phyloP scores from a whole-genome alignment of 2,329 filamentous ascomycete species.

The Fusarium coffeatum region DNA sequence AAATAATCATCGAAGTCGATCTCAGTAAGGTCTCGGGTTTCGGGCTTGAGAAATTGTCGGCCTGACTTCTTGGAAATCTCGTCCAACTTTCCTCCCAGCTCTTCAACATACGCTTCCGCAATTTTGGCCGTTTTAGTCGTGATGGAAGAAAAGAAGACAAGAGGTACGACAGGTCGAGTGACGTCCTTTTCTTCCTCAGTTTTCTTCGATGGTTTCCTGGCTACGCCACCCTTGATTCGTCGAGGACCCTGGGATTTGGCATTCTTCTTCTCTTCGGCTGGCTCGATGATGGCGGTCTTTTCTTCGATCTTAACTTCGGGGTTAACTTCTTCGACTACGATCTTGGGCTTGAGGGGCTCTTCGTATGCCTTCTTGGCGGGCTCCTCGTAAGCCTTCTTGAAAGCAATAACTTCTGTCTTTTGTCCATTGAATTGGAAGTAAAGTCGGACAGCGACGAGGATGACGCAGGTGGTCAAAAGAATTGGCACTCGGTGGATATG shows the following conservation, averaged over 20 bases:
- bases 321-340: slow-evolving; percentile 6
- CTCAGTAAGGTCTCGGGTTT: slow-evolving; percentile 82
- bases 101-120: slow-evolving; percentile 71
- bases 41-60: slow-evolving; percentile 64
- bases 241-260: slow-evolving; percentile 57
- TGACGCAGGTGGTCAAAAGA: slow-evolving; percentile 53
- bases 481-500: slow-evolving; percentile 60
- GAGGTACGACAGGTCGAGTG: slow-evolving; percentile 69
- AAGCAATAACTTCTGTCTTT: slow-evolving; percentile 51
- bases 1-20: slow-evolving; percentile 96
- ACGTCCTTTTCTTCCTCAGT: slow-evolving; percentile 47
- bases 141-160: slow-evolving; percentile 91
- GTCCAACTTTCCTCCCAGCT: slow-evolving; percentile 64
- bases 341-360: slow-evolving; percentile 16
- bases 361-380: slow-evolving; percentile 1
- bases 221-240: slow-evolving; percentile 60
- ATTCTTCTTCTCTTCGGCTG: slow-evolving; percentile 45
- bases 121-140: slow-evolving; percentile 84
- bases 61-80: slow-evolving; percentile 56
- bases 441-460: slow-evolving; percentile 55
- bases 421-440: slow-evolving; percentile 56
- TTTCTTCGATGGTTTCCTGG: slow-evolving; percentile 48
- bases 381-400: slow-evolving; percentile 53
- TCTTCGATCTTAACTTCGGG: slow-evolving; percentile 1
- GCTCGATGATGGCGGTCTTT: slow-evolving; percentile 35